Percentiles rank a stretch among this genome's conserved stretches.
These are phyloP conservation scores for Vanderwaltozyma tropicalis DNA, from an alignment of 805 yeast species.

Conservation along the genomic window DNA sequence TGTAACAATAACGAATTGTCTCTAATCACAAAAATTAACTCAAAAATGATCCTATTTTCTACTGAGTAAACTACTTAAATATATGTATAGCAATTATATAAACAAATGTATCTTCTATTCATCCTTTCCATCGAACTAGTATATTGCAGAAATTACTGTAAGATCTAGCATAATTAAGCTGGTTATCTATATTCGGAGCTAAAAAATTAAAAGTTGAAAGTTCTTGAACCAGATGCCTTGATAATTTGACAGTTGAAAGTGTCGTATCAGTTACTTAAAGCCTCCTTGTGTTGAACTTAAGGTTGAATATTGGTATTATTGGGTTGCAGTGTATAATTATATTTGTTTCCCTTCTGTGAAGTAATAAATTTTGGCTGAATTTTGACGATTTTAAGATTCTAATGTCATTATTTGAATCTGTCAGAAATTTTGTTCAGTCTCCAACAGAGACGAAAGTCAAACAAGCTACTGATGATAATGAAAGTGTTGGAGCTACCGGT, in stretches of 20 bases:
- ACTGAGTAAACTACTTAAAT: not conserved
- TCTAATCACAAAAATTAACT: not conserved
- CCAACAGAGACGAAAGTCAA: slow-evolving; percentile 31
- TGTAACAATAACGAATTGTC: not conserved
- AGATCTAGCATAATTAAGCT: too few species aligned
- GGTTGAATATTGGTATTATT: too few species aligned
- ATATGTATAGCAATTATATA: not conserved
- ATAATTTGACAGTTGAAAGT: too few species aligned
- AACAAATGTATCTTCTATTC: not conserved
- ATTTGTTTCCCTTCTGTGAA: not conserved
- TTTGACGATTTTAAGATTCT: not conserved
- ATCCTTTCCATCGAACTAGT: not conserved
- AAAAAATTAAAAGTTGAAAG: too few species aligned
- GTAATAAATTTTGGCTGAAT: not conserved
- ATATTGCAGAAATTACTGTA: too few species aligned
- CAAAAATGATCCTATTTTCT: not conserved
- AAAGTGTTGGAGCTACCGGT: slow-evolving; percentile 47
- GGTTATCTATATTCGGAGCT: too few species aligned
- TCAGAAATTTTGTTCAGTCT: slow-evolving; percentile 26
- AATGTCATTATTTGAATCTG: slow-evolving; percentile 24
- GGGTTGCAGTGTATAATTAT: too few species aligned
- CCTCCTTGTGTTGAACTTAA: too few species aligned
- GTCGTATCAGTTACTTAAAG: too few species aligned
- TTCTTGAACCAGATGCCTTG: too few species aligned
- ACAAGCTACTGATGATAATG: slow-evolving; percentile 41